Evolutionary conservation across 1,284 basidiomycete species (phyloP), one percentile per base, ranked within the genome.

Genomic region (Hymenochaete sp.): DNA sequence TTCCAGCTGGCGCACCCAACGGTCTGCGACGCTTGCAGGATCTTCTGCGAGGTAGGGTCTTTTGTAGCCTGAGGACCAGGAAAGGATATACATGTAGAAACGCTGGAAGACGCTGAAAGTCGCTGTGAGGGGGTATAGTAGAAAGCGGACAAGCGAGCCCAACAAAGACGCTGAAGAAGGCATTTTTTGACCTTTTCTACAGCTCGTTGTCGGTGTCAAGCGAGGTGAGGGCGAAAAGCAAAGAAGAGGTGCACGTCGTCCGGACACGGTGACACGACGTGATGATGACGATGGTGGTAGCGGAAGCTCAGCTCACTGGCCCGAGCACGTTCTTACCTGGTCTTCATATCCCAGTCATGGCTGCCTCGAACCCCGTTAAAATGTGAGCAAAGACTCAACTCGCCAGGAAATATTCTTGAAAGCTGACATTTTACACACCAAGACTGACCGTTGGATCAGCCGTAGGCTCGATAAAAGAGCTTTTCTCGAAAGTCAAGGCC

Each of bases 361-460:
- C 47, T 19, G 21, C 29, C 18, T 18, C 4, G 36, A 22, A 38
- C 13, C n/a, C 38, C n/a, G n/a, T 49, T 8, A 49, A 49, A 49
- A 18, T 49, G 48, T 49, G 25, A 33, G 48, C 4, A n/a, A n/a
- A n/a, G n/a, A 18, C 13, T 16, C 25, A 10, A 24, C 5, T 19
- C 11, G 3, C 5, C 22, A 18, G 4, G 13, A n/a, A 42, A 42
- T 2, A 5, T 11, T 28, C 37, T 19, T 38, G 14, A 9, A 19
- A 22, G 18, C 45, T 24, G n/a, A 49, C 28, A 11, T 26, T 21
- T 25, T 29, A 37, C 16, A 28, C 19, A 10, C 26, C 21, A 35
- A 93, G 92, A 54, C 72, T 98, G 44, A 82, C 89, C 5, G 80
- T 96, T 33, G 95, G 93, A 2, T 81, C 93, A 28, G 81, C 87